These are phyloP conservation scores for Phlegmacium glaucopus DNA, from an alignment of 768 basidiomycete species.

Conservation along the genomic window DNA sequence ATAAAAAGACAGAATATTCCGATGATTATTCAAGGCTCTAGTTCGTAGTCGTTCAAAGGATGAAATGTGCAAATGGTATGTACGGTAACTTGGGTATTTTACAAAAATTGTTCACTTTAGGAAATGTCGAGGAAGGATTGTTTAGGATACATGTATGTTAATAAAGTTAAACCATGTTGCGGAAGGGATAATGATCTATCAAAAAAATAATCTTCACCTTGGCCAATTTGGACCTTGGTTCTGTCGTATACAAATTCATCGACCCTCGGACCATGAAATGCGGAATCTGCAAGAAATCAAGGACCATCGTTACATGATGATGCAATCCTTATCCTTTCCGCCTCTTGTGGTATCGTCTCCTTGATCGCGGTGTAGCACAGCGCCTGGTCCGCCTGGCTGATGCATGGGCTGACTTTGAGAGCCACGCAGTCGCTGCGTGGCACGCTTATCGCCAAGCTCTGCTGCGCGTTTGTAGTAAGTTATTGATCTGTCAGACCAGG, in stretches of 20 bases:
- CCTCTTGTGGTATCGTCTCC: constrained; percentile 45
- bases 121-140: constrained; percentile 7
- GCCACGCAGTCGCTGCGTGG: constrained; percentile 75
- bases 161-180: constrained; percentile 19
- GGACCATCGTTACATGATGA: constrained; percentile 68
- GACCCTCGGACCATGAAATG: background rate
- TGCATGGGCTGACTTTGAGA: constrained; percentile 51
- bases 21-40: too few species aligned
- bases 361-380: constrained; percentile 58
- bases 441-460: constrained; percentile 92
- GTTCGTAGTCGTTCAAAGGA: too few species aligned
- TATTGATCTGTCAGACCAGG: constrained; percentile 47
- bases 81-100: constrained; percentile 17
- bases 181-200: constrained; percentile 1
- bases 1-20: too few species aligned
- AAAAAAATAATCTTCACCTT: background rate
- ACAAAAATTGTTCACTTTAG: constrained; percentile 19
- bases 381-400: constrained; percentile 57
- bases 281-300: background rate
- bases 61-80: constrained; percentile 9
- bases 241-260: background rate
- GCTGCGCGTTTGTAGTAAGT: constrained; percentile 88
- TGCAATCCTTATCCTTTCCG: constrained; percentile 76
- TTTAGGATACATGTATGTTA: constrained; percentile 18
- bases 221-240: background rate